Base-by-base conservation (phyloP, 768 basidiomycete genomes). In the Gymnopilus junonius region DNA sequence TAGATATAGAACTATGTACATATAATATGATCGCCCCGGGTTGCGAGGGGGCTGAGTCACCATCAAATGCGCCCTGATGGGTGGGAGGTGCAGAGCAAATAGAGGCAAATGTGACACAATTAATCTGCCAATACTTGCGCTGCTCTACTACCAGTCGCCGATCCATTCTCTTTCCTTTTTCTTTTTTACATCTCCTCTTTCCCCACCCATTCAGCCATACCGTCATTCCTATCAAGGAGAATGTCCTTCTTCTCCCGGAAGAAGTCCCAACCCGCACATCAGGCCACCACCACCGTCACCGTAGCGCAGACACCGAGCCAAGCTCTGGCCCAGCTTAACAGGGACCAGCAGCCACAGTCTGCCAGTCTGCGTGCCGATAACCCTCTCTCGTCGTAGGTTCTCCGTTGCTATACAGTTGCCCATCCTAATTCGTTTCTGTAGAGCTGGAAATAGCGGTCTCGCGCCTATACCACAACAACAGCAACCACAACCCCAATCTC, bases 201-300 rank as follows among this genome's bases (percentile, higher is more conserved):
- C 17, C 59, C 61, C 53, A 66, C n/a, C 53, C 58, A 58, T 67
- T 62, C 84, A 83, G 77, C 85, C 86, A 90, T 89, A 84, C 83
- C 87, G 86, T 90, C 85, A 73, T 76, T 90, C 76, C 77, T 89
- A 74, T 20, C 74, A 83, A 85, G 88, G 76, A 89, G 89, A 87
- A 94, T 94, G 93, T 93, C 92, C 84, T 94, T 93, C 91, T 94
- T 94, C 86, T 90, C 87, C 45, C 85, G 91, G 85, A 93, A 88
- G 89, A 93, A 92, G 85, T 85, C 88, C 66, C 82, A 85, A 57
- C 84, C 79, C 54, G 76, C 79, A 67, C 77, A 76, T 23, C 83
- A 83, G 67, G 69, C 78, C 58, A 68, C 79, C 27, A 67, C 83
- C 31, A 77, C 76, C 70, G 86, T 88, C 67, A 83, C 86, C 43